phyloP scores from a whole-genome alignment of 305 asterid species.

The Fraxinus nigra region DNA sequence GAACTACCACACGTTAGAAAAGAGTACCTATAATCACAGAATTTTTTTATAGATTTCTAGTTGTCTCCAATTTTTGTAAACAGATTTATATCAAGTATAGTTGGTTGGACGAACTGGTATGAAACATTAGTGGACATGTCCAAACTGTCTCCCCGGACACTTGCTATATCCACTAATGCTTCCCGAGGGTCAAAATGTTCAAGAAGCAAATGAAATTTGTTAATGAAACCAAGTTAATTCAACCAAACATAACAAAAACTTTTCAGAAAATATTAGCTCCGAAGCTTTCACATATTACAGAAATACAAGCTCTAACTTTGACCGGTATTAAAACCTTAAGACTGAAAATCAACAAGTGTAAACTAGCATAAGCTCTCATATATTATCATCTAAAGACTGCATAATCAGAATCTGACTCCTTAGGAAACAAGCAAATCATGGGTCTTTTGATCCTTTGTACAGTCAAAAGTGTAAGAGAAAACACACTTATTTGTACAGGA shows the following conservation, averaged over 20 bases:
- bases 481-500: background rate
- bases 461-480: background rate
- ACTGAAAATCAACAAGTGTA: background rate
- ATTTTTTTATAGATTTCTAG: background rate
- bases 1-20: background rate
- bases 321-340: background rate
- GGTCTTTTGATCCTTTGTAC: background rate
- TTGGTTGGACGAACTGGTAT: background rate
- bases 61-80: background rate
- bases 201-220: background rate
- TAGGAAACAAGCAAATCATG: background rate
- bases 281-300: background rate
- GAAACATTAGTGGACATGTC: background rate
- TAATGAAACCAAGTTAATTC: background rate
- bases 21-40: background rate
- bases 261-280: background rate
- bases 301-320: background rate
- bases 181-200: background rate
- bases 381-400: background rate
- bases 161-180: background rate
- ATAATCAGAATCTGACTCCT: background rate
- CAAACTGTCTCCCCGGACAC: background rate
- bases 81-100: background rate
- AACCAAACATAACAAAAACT: background rate
- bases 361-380: background rate